Percentiles rank a stretch among this genome's conserved stretches.
phyloP scores from a whole-genome alignment of 495 filamentous ascomycete genomes.

The Aspergillus nanangensis region DNA sequence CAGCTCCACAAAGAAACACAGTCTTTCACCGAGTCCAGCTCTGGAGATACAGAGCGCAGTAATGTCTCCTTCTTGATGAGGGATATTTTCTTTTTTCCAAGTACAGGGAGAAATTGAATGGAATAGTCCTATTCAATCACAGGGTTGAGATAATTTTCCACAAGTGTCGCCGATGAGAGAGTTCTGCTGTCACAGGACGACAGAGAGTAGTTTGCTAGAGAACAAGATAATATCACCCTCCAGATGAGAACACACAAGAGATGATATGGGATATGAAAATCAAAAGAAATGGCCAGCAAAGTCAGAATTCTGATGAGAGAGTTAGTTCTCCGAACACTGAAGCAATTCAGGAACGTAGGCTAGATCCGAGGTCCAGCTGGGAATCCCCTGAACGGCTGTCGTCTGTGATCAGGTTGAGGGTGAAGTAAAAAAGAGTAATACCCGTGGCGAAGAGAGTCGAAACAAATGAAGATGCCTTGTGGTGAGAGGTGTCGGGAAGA shows the following conservation, averaged over 20 bases:
- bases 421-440: background rate
- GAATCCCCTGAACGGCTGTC: conserved; percentile 14
- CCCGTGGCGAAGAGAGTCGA: background rate
- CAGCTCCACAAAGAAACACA: conserved; percentile 24
- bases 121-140: conserved; percentile 6
- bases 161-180: conserved; percentile 9
- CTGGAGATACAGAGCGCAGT: conserved; percentile 13
- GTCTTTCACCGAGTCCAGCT: conserved; percentile 15
- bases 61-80: conserved; percentile 6
- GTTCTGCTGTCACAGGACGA: conserved; percentile 11
- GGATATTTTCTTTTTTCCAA: conserved; percentile 28
- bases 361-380: conserved; percentile 4
- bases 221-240: conserved; percentile 12
- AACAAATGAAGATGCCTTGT: background rate
- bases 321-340: conserved; percentile 3
- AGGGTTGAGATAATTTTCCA: conserved; percentile 13
- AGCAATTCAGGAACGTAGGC: conserved; percentile 13
- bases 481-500: conserved; percentile 15
- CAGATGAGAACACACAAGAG: conserved; percentile 12
- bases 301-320: background rate
- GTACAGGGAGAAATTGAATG: conserved; percentile 29
- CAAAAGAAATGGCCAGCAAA: conserved; percentile 3
- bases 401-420: conserved; percentile 9
- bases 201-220: conserved; percentile 13
- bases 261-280: background rate